Evolutionary conservation across 257 asterid species (phyloP), one percentile per base, ranked within the genome.

Genomic region (Salvia splendens): DNA sequence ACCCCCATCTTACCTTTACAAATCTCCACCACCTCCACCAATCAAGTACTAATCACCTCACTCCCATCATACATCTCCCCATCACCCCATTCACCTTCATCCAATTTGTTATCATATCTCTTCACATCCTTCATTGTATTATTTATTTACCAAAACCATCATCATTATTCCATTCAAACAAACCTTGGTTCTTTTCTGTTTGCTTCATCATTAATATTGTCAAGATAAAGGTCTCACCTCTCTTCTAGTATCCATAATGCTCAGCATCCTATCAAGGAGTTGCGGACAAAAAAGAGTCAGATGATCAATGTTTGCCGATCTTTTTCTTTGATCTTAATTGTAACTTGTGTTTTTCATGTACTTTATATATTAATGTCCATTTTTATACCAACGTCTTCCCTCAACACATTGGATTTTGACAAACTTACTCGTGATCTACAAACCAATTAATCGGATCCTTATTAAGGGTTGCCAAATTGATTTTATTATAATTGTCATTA

Each of bases 21-120:
- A 24, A 0, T 48, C 69, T 0, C 69, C 69, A 3, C 69, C 69
- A 0, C 71, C 71, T 0, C 61, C 38, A 1, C 38, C 69, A 1
- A 47, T 47, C 33, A 32, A 30, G 10, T 65, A 49, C 15, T n/a
- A 52, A 30, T 71, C 75, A 0, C 75, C 75, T 63, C 74, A 10
- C 77, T 71, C 0, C 73, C 71, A 9, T 49, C 79, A 0, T 73
- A 73, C 20, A 60, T 24, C 2, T 24, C 30, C 30, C 24, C 24
- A 20, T 20, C 24, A 0, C 24, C 24, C 24, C 24, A 20, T 20
- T 1, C 24, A 20, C 24, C 24, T 0, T 24, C 30, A 69, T 4
- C 73, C 74, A 24, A 5, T 33, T 7, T 54, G 62, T 60, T 45
- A 43, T 12, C 57, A 72, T 55, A 46, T 35, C 8, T 35, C 24